Evolutionary conservation across 257 asterid species (phyloP).

Genomic region (Primulina eburnea): DNA sequence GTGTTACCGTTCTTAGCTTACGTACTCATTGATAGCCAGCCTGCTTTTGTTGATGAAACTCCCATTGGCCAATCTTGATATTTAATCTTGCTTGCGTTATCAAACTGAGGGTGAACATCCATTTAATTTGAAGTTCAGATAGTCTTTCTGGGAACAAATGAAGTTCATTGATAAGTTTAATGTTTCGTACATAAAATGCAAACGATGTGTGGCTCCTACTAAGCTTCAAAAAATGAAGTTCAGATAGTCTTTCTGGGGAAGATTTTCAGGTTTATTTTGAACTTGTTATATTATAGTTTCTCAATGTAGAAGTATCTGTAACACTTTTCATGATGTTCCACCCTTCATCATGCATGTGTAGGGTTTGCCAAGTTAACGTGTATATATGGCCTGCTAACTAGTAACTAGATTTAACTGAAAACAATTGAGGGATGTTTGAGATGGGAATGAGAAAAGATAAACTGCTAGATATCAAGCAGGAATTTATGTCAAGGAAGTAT

Average conservation of each 20-base stretch:
- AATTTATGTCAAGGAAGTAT: neutral
- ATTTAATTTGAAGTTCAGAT: too few species aligned
- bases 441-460: too few species aligned
- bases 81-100: neutral
- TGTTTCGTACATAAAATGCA: neutral
- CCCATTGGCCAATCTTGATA: neutral
- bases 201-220: too few species aligned
- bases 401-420: too few species aligned
- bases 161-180: neutral
- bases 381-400: neutral
- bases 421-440: too few species aligned
- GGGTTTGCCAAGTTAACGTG: neutral
- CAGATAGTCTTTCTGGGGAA: neutral
- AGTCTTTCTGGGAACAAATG: neutral
- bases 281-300: too few species aligned
- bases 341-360: too few species aligned
- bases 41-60: neutral
- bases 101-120: neutral
- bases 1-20: neutral
- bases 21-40: neutral
- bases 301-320: too few species aligned
- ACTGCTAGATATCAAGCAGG: neutral
- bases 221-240: neutral
- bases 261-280: too few species aligned
- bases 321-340: too few species aligned